Conservation (phyloP, 129 eudicot genomes). For the Flaveria brownii region DNA sequence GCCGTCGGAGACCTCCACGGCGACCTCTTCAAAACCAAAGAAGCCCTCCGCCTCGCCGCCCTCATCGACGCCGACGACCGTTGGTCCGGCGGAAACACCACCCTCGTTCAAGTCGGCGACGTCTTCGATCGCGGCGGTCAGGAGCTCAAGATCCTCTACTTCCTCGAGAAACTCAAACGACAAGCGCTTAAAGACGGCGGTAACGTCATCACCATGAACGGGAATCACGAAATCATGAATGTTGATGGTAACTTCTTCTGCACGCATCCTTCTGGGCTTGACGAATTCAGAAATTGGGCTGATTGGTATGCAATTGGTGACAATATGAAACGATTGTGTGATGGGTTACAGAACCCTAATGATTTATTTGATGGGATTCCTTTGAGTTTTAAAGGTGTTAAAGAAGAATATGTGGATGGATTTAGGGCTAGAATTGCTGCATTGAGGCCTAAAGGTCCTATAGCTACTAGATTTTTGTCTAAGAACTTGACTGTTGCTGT, state of each 20-base stretch:
- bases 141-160: conserved; percentile 63
- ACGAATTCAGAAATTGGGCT: conserved; percentile 73
- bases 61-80: conserved; percentile 53
- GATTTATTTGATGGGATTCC: conserved; percentile 60
- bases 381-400: conserved; percentile 32
- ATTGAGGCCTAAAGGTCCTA: conserved; percentile 64
- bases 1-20: conserved; percentile 93
- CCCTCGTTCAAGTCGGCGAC: conserved; percentile 85
- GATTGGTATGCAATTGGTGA: conserved; percentile 69
- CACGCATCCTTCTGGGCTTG: conserved; percentile 35
- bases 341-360: conserved; percentile 28
- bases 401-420: conserved; percentile 44
- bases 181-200: conserved; percentile 60
- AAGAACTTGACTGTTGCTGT: conserved; percentile 63
- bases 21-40: conserved; percentile 63
- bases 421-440: conserved; percentile 77
- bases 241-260: conserved; percentile 56
- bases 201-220: conserved; percentile 66
- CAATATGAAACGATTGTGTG: conserved; percentile 67
- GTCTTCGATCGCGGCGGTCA: conserved; percentile 75
- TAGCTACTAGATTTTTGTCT: conserved; percentile 62
- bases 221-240: conserved; percentile 88
- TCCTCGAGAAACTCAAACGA: conserved; percentile 67
- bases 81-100: conserved; percentile 72
- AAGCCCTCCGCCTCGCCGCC: conserved; percentile 65